Base-by-base conservation (phyloP, 176 grass and related monocot species). In the Ananas comosus region DNA sequence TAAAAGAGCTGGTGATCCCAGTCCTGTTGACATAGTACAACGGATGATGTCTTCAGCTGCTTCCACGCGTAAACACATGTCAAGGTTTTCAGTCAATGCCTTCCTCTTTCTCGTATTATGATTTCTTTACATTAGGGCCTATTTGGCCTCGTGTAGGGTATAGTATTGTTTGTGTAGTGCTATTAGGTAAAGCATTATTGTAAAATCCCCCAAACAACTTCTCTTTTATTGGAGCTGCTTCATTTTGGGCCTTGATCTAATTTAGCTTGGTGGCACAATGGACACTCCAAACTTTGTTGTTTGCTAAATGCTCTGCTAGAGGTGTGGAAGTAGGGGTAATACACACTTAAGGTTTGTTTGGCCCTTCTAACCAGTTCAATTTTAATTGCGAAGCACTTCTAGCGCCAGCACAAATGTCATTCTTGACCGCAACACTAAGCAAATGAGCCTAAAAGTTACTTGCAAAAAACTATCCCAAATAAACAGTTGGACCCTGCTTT, bases 11-110 rank as follows among this genome's bases (percentile, higher is more conserved):
- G 75, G 77, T n/a, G 89, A 93, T 49, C 89, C 94, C 70, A 70
- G 86, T 53, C 94, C 89, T 54, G 74, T 76, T 80, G 86, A 97
- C 51, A 90, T 93, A 66, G 94, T 86, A 80, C 94, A 97, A 66
- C 83, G 76, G 74, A 85, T 93, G 81, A 97, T 93, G 89, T 79
- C 64, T 50, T 83, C 78, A 1, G 82, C 76, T 83, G 87, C 82
- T 81, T 87, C 87, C 54, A 90, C 89, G 70, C 82, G 78, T 73
- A 97, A 97, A 80, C 86, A 97, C 79, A 97, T 97, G 89, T 97
- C 94, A 72, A 97, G 94, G 94, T 97, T 72, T 48, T 69, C 28
- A 79, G 75, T 76, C 72, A 52, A 42, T 64, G 17, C 48, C 61
- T 10, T 57, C 17, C 58, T 59, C 33, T 50, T 50, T 12, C 19